A percentile compares a stretch with the other conserved stretches of the same genome.
These are phyloP conservation scores for Fusarium burgessii DNA, from an alignment of 2,329 filamentous ascomycete species.

Conservation along the genomic window DNA sequence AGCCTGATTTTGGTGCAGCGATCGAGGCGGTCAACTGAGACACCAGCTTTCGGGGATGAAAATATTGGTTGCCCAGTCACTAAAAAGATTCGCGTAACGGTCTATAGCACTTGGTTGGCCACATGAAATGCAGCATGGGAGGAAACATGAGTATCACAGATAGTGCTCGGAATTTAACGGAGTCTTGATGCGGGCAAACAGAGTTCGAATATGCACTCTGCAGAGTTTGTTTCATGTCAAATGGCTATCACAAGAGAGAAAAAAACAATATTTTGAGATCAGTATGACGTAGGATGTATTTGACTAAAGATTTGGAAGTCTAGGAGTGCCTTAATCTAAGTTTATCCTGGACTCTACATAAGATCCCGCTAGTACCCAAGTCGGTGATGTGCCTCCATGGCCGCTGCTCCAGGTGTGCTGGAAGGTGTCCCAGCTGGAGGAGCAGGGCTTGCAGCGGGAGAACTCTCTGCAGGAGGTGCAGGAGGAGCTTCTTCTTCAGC, in stretches of 20 bases:
- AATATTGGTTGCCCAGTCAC: not conserved
- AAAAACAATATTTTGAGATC: too few species aligned
- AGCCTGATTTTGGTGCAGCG: too few species aligned
- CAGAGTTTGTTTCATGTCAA: too few species aligned
- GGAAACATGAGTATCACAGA: not conserved
- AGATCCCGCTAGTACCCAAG: not conserved
- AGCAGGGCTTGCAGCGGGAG: constrained; percentile 3
- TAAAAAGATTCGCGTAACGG: fast-evolving
- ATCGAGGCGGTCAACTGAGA: not conserved
- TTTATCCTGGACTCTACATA: not conserved
- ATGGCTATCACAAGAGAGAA: not conserved
- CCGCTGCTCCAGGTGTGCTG: not conserved
- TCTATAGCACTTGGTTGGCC: not conserved
- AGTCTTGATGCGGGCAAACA: not conserved
- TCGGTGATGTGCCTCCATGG: not conserved
- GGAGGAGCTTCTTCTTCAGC: constrained; percentile 20
- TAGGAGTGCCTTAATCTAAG: too few species aligned
- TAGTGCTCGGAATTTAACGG: not conserved
- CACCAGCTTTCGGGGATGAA: not conserved
- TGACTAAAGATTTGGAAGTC: not conserved
- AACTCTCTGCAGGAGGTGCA: constrained; percentile 8
- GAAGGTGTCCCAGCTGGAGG: not conserved
- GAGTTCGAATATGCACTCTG: fast-evolving
- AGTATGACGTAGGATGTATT: not conserved
- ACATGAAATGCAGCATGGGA: too few species aligned